These are phyloP conservation scores for Pulveroboletus frians DNA, from an alignment of 768 basidiomycete genomes.

Conservation along the genomic window DNA sequence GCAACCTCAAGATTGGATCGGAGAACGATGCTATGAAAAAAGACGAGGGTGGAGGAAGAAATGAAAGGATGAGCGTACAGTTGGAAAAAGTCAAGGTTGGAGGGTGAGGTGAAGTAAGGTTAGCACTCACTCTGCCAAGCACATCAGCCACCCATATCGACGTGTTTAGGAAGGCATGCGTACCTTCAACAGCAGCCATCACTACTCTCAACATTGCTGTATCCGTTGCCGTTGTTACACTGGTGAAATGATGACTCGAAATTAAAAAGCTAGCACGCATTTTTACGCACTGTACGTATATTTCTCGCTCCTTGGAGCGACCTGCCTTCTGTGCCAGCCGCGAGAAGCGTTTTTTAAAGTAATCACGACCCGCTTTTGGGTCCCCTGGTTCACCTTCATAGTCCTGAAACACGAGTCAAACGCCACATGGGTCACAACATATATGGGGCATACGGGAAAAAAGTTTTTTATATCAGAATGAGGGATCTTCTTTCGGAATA, in stretches of 20 bases:
- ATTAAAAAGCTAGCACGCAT: conserved; percentile 3
- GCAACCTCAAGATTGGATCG: conserved; percentile 34
- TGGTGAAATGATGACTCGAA: conserved; percentile 24
- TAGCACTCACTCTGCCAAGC: conserved; percentile 60
- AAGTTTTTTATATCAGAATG: conserved; percentile 82
- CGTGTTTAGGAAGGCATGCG: conserved; percentile 22
- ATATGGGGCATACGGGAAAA: conserved; percentile 63
- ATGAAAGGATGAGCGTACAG: conserved; percentile 26
- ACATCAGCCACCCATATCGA: conserved; percentile 11
- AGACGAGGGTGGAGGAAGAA: conserved; percentile 9
- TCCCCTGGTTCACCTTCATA: conserved; percentile 77
- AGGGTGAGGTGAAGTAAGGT: conserved; percentile 23
- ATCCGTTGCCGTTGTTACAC: conserved; percentile 88
- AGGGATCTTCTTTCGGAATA: conserved; percentile 80
- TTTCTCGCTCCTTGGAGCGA: conserved; percentile 79
- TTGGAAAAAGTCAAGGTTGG: conserved; percentile 15
- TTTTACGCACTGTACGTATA: conserved; percentile 82
- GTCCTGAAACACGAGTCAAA: conserved; percentile 45
- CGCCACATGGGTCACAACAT: background rate
- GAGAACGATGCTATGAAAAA: conserved; percentile 32
- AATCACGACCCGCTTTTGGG: conserved; percentile 73
- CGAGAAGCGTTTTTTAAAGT: conserved; percentile 84
- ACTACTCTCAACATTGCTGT: conserved; percentile 84
- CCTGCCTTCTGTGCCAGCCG: conserved; percentile 81
- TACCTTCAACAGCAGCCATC: conserved; percentile 95